Base-by-base conservation (phyloP, 1,139 yeast genomes). In the Kodamaea suecica region DNA sequence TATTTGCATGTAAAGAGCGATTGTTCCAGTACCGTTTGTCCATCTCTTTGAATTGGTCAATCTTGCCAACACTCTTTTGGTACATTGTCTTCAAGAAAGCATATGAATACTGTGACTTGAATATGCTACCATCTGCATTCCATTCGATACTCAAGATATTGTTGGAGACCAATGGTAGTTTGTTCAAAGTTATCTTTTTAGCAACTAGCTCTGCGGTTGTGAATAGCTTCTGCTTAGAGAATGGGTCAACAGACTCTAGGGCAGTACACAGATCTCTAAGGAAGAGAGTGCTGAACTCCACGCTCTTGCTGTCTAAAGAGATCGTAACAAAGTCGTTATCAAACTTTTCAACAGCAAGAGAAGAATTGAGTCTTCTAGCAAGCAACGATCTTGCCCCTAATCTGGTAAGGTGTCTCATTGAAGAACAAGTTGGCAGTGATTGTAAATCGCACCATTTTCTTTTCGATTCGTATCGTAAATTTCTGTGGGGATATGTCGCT, bases 211-310 rank as follows among this genome's bases (percentile, higher is more conserved):
- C 62, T 1, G 78, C 81, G 0, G 92, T 82, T 7, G 85, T 77
- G 55, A 84, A 81, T 20, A 70, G 55, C 52, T 81, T 84, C 51
- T 84, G 94, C 23, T 72, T 70, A 0, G 87, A 72, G 20, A 59
- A 55, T 2, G 66, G 63, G 45, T 84, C 85, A 4, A 81, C 70
- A 1, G 84, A 75, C 10, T 50, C 55, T 0, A 62, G 49, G 3
- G 77, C 62, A 3, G 58, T 55, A 33, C 86, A 79, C 0, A 87
- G 68, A 49, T 84, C 95, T 43, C 94, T 64, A 25, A 84, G 62
- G 48, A 84, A 82, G 3, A 76, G 57, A 39, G 73, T 76, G 40
- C 70, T 69, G 55, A 70, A 80, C 23, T 67, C 61, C 14, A 73
- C 67, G 1, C 57, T 51, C 6, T 49, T 52, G 14, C 53, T 46